Conservation (phyloP, 495 filamentous ascomycete species). For the Pyrenopolyporus hunteri region DNA sequence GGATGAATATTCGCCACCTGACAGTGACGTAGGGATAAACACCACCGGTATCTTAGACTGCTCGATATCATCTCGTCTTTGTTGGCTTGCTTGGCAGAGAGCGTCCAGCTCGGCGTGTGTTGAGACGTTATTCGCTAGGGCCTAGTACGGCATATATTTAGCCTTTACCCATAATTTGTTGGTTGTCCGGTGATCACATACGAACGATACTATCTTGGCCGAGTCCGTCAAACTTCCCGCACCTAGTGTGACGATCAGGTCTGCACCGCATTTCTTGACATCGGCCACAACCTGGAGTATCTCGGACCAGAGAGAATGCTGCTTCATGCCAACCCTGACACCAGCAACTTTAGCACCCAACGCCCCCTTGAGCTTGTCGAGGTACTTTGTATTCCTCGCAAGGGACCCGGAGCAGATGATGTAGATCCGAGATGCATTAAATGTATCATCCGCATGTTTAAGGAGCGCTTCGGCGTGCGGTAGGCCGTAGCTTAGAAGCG, state of each 20-base stretch:
- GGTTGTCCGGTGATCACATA: slow-evolving; percentile 33
- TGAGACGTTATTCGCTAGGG: slow-evolving; percentile 50
- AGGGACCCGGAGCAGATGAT: slow-evolving; percentile 62
- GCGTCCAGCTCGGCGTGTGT: slow-evolving; percentile 51
- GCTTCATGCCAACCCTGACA: slow-evolving; percentile 59
- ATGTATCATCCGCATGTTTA: slow-evolving; percentile 47
- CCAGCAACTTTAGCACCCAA: slow-evolving; percentile 56
- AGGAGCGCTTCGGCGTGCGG: slow-evolving; percentile 43
- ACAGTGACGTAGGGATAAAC: slow-evolving; percentile 63
- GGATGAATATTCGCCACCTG: slow-evolving; percentile 64
- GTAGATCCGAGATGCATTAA: slow-evolving; percentile 58
- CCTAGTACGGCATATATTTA: slow-evolving; percentile 22
- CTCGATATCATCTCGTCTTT: slow-evolving; percentile 46
- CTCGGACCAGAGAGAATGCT: slow-evolving; percentile 65
- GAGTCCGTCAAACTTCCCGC: slow-evolving; percentile 65
- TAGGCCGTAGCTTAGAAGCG: slow-evolving; percentile 45
- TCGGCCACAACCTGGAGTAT: slow-evolving; percentile 59
- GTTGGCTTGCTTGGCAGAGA: slow-evolving; percentile 44
- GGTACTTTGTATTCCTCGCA: slow-evolving; percentile 54
- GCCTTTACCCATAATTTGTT: background rate
- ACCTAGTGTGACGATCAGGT: slow-evolving; percentile 63
- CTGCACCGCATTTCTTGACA: slow-evolving; percentile 48
- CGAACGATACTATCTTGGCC: slow-evolving; percentile 62
- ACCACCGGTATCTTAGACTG: slow-evolving; percentile 58
- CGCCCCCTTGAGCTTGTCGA: slow-evolving; percentile 48